phyloP scores from a whole-genome alignment of 441 rosid species.

The Dalechampia spathulata region DNA sequence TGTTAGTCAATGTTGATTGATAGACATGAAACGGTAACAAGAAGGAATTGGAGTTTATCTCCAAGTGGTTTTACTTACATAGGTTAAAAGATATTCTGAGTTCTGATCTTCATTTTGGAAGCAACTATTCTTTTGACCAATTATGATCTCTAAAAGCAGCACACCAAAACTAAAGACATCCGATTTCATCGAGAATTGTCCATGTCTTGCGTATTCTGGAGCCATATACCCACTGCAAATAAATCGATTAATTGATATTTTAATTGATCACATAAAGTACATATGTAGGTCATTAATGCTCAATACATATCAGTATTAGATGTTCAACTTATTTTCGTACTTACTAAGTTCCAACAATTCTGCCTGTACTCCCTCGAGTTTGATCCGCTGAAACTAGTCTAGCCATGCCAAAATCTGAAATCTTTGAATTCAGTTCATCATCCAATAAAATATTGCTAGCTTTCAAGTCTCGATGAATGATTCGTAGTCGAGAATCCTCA shows the following conservation, averaged over 20 bases:
- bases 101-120: not conserved
- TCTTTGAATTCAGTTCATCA: slow-evolving; percentile 17
- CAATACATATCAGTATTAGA: too few species aligned
- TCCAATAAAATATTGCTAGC: slow-evolving; percentile 17
- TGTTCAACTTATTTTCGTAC: too few species aligned
- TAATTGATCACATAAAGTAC: too few species aligned
- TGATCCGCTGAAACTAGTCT: slow-evolving; percentile 15
- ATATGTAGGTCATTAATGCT: too few species aligned
- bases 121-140: not conserved
- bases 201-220: slow-evolving; percentile 11
- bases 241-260: too few species aligned
- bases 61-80: too few species aligned
- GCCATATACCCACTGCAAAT: slow-evolving; percentile 21
- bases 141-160: slow-evolving; percentile 9
- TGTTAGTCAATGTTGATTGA: too few species aligned
- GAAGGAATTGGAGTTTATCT: too few species aligned
- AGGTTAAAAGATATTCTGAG: not conserved
- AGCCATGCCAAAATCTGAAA: slow-evolving; percentile 28
- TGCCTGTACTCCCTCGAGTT: slow-evolving; percentile 12
- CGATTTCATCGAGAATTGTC: slow-evolving; percentile 9
- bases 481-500: slow-evolving; percentile 19
- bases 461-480: slow-evolving; percentile 22
- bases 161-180: slow-evolving; percentile 15
- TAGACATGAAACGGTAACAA: too few species aligned
- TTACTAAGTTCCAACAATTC: slow-evolving; percentile 25